Conservation (phyloP, 805 yeast species). For the Hanseniaspora lindneri region DNA sequence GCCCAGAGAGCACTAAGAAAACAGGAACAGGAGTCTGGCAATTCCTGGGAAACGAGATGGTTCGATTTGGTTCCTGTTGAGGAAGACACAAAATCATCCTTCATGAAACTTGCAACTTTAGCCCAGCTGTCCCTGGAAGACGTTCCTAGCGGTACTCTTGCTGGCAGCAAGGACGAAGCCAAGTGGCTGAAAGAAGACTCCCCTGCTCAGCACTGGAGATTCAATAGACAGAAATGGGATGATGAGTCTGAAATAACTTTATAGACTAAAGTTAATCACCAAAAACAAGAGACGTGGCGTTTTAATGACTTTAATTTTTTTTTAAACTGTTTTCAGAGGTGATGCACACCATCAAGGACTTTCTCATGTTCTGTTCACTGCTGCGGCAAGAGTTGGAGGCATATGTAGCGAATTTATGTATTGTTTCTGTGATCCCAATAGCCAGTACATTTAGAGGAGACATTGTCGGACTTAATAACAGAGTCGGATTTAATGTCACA, state of each 20-base stretch:
- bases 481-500: too few species aligned
- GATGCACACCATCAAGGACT: too few species aligned
- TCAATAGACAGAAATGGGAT: conserved; percentile 42
- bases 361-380: too few species aligned
- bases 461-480: too few species aligned
- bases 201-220: conserved; percentile 57
- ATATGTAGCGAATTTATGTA: too few species aligned
- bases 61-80: conserved; percentile 43
- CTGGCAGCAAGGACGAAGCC: conserved; percentile 44
- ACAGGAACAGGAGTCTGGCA: conserved; percentile 53
- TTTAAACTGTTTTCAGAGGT: too few species aligned
- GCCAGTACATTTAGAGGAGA: too few species aligned
- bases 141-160: conserved; percentile 54
- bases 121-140: conserved; percentile 50
- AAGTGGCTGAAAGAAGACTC: conserved; percentile 27
- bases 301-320: too few species aligned
- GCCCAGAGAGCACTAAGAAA: conserved; percentile 73
- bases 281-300: too few species aligned
- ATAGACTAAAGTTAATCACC: background rate
- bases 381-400: too few species aligned
- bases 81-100: conserved; percentile 25
- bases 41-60: conserved; percentile 72
- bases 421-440: too few species aligned
- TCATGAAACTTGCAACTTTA: conserved; percentile 34
- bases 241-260: conserved; percentile 44